Conservation (phyloP, 139 green algal genomes). For the Gonium pectorale region DNA sequence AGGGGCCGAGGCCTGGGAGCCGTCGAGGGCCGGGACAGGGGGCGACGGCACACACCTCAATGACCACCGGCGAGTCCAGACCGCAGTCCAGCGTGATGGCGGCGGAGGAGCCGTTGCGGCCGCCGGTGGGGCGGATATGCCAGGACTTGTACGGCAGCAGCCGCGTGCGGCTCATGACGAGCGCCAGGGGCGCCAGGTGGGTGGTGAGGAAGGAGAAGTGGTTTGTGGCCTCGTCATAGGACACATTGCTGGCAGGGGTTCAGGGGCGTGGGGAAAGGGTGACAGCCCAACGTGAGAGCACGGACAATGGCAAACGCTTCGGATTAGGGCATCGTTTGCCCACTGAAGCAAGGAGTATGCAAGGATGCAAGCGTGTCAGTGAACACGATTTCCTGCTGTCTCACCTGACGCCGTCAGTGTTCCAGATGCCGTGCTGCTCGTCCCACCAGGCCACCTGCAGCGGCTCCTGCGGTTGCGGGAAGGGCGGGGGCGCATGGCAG, state of each 20-base stretch:
- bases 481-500: too few species aligned
- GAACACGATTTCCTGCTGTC: neutral
- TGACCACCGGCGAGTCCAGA: conserved; percentile 36
- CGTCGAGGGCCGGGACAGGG: too few species aligned
- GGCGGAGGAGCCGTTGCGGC: conserved; percentile 53
- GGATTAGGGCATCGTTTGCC: too few species aligned
- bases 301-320: too few species aligned
- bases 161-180: conserved; percentile 65
- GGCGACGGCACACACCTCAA: conserved; percentile 42
- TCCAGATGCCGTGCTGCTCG: conserved; percentile 60
- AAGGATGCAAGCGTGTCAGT: too few species aligned
- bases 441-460: conserved; percentile 75
- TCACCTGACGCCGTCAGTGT: conserved; percentile 64
- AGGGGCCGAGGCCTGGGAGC: too few species aligned
- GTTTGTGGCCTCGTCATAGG: conserved; percentile 49
- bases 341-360: too few species aligned
- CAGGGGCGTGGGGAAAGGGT: too few species aligned
- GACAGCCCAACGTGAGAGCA: too few species aligned
- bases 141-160: conserved; percentile 74
- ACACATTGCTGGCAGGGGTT: conserved; percentile 42
- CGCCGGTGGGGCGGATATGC: conserved; percentile 72
- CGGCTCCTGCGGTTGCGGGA: neutral
- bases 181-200: conserved; percentile 70
- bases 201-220: conserved; percentile 72
- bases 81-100: conserved; percentile 54